A percentile compares a stretch with the other conserved stretches of the same genome.
phyloP scores from a whole-genome alignment of 1,284 basidiomycete genomes.

The Austroboletus niveus region DNA sequence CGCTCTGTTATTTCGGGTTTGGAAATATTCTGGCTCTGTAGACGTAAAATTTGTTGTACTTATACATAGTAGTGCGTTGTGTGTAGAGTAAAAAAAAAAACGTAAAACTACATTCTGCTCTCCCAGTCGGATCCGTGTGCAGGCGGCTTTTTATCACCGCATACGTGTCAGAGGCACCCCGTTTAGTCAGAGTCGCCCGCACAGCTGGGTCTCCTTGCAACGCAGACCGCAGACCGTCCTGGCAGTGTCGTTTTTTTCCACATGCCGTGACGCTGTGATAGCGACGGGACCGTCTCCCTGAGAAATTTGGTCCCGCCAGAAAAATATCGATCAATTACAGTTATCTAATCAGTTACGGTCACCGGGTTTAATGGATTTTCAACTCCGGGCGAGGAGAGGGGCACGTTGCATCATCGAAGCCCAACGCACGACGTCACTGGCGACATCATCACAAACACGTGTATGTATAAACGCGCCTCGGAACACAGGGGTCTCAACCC shows the following conservation, averaged over 20 bases:
- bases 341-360: slow-evolving; percentile 9
- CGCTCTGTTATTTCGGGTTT: slow-evolving; percentile 2
- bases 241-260: background rate
- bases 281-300: background rate
- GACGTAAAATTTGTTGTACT: slow-evolving; percentile 12
- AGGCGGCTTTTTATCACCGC: background rate
- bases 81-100: slow-evolving; percentile 12
- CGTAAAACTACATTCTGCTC: slow-evolving; percentile 4
- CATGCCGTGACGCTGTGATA: background rate
- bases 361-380: slow-evolving; percentile 8
- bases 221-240: background rate
- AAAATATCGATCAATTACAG: slow-evolving; percentile 9
- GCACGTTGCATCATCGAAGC: slow-evolving; percentile 15
- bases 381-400: slow-evolving; percentile 5
- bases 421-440: slow-evolving; percentile 20
- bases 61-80: slow-evolving; percentile 15
- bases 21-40: background rate
- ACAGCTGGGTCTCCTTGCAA: slow-evolving; percentile 1
- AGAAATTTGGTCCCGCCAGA: slow-evolving; percentile 1
- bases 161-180: background rate
- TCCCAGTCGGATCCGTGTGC: too few species aligned
- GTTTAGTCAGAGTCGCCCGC: background rate
- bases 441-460: slow-evolving; percentile 22
- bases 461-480: background rate
- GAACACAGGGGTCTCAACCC: too few species aligned